phyloP scores from a whole-genome alignment of 2,329 filamentous ascomycete species.

The Raffaelea ambrosiae region DNA sequence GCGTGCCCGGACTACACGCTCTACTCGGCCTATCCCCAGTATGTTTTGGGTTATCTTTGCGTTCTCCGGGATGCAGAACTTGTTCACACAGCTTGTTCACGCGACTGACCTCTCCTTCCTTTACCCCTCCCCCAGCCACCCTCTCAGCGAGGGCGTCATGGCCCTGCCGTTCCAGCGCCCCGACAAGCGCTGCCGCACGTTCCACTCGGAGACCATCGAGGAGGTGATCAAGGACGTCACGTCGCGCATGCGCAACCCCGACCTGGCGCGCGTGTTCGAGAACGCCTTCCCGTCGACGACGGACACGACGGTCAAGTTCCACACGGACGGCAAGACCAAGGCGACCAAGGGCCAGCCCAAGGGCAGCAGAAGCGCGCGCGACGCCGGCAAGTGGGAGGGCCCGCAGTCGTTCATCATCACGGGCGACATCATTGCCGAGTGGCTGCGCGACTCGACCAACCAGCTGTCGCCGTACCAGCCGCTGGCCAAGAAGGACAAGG shows the following conservation, averaged over 20 bases:
- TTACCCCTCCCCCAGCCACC: constrained; percentile 44
- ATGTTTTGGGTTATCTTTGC: constrained; percentile 19
- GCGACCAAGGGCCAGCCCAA: constrained; percentile 21
- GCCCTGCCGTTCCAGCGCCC: constrained; percentile 82
- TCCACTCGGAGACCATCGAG: constrained; percentile 79
- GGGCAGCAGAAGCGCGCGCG: constrained; percentile 17
- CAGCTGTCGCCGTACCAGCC: constrained; percentile 85
- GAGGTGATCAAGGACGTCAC: constrained; percentile 79
- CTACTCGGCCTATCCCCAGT: constrained; percentile 53
- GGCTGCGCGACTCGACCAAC: constrained; percentile 86
- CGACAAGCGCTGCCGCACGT: constrained; percentile 73
- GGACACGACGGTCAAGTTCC: constrained; percentile 84
- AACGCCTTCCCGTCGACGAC: constrained; percentile 91
- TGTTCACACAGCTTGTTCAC: no score
- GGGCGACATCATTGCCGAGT: constrained; percentile 86
- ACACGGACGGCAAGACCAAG: constrained; percentile 50
- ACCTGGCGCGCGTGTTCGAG: constrained; percentile 86
- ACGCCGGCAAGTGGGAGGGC: constrained; percentile 66
- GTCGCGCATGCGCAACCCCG: constrained; percentile 69
- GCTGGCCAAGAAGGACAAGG: constrained; percentile 71
- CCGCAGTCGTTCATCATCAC: constrained; percentile 89
- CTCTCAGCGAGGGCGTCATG: constrained; percentile 71
- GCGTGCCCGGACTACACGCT: constrained; percentile 58
- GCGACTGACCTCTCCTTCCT: background rate
- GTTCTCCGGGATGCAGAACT: no score